Evolutionary conservation across 371 early-diverging fungal genomes (phyloP).

Genomic region (Circinella umbellata): DNA sequence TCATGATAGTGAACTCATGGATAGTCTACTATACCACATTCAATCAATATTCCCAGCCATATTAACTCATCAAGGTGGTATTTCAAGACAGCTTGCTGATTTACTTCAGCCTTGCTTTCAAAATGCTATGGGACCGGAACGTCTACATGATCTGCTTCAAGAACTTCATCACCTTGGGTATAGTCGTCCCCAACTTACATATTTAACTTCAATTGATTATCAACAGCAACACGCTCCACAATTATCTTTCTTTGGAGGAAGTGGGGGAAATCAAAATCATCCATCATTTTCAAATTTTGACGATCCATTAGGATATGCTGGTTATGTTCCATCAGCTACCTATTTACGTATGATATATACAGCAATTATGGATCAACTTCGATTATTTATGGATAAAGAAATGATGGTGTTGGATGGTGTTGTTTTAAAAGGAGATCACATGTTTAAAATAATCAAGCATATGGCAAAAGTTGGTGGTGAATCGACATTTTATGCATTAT

Average conservation of each 20-base stretch:
- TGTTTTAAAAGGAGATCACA: neutral
- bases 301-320: neutral
- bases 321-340: neutral
- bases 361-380: neutral
- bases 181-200: neutral
- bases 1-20: no score
- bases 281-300: neutral
- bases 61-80: neutral
- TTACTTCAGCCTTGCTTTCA: neutral
- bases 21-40: no score
- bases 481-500: neutral
- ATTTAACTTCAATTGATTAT: neutral
- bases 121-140: neutral
- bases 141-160: neutral
- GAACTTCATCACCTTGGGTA: neutral
- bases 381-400: neutral
- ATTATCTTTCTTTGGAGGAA: no score
- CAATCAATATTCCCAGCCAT: no score
- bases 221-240: neutral
- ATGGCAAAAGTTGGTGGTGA: constrained; percentile 3
- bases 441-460: neutral
- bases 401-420: neutral
- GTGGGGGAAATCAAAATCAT: no score
- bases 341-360: neutral
- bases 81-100: neutral